phyloP scores from a whole-genome alignment of 257 asterid species.

The Striga asiatica region DNA sequence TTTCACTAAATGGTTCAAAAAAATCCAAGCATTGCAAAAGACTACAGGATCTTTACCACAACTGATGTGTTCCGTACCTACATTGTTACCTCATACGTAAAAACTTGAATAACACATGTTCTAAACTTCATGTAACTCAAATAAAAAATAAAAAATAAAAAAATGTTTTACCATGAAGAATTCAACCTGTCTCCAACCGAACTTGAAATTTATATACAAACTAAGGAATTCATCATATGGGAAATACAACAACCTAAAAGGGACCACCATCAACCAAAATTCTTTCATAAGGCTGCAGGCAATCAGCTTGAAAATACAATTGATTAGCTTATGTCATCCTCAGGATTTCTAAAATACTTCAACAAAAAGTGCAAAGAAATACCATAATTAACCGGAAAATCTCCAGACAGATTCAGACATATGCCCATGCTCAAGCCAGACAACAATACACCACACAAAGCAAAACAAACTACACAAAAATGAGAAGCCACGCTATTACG shows the following conservation, averaged over 20 bases:
- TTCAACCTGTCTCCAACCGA: neutral
- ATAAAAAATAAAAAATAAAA: too few relatives aligned
- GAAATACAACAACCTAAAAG: too few relatives aligned
- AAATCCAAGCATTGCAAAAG: neutral
- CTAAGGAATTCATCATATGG: neutral
- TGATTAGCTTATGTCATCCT: neutral
- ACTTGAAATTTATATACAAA: neutral
- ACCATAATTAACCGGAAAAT: neutral
- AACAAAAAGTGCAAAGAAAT: neutral
- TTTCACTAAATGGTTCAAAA: neutral
- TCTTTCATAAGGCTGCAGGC: neutral
- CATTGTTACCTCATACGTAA: neutral
- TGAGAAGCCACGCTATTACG: too few relatives aligned
- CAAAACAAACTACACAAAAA: neutral
- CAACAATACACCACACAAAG: neutral
- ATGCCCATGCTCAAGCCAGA: neutral
- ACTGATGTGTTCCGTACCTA: neutral
- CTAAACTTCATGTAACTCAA: neutral
- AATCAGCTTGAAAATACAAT: neutral
- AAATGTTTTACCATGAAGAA: neutral
- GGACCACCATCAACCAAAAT: neutral
- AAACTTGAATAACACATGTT: neutral
- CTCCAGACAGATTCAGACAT: neutral
- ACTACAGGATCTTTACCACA: neutral
- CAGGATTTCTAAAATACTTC: neutral